These are phyloP conservation scores for Arachis stenosperma DNA, from an alignment of 306 rosid species.

Conservation along the genomic window DNA sequence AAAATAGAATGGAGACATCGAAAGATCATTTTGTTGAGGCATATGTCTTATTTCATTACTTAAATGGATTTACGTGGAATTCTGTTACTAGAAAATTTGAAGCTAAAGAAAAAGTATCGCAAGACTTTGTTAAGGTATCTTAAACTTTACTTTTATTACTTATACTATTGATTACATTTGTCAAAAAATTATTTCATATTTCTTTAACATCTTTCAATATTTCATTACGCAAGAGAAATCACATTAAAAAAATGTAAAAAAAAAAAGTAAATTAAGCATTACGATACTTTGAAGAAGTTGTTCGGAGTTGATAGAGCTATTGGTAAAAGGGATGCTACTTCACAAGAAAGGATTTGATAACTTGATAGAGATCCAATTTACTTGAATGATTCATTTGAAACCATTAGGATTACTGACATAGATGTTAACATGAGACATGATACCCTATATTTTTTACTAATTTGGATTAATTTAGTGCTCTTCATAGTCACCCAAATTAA, in stretches of 20 bases:
- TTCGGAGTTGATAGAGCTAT: not conserved
- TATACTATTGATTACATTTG: not conserved
- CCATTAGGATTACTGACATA: not conserved
- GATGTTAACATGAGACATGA: not conserved
- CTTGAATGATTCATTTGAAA: not conserved
- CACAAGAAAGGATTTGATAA: not conserved
- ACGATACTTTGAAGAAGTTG: not conserved
- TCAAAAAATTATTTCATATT: not conserved
- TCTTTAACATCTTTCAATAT: no score
- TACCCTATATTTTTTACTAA: not conserved
- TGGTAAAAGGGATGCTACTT: not conserved
- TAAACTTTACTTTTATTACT: not conserved
- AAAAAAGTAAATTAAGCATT: slow-evolving; percentile 17
- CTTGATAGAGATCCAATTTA: not conserved
- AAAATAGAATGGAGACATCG: not conserved
- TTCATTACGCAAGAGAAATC: not conserved
- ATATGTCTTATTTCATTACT: not conserved
- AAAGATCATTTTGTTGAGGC: not conserved
- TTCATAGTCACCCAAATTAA: not conserved
- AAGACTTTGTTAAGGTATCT: not conserved
- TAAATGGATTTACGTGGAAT: not conserved
- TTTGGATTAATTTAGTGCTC: not conserved
- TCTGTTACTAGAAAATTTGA: not conserved
- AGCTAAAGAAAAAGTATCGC: not conserved
- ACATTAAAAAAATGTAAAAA: not conserved